A percentile compares a stretch with the other conserved stretches of the same genome.
Conservation (phyloP, 228 moss, liverwort and hornwort genomes). For the Sphagnum fallax region DNA sequence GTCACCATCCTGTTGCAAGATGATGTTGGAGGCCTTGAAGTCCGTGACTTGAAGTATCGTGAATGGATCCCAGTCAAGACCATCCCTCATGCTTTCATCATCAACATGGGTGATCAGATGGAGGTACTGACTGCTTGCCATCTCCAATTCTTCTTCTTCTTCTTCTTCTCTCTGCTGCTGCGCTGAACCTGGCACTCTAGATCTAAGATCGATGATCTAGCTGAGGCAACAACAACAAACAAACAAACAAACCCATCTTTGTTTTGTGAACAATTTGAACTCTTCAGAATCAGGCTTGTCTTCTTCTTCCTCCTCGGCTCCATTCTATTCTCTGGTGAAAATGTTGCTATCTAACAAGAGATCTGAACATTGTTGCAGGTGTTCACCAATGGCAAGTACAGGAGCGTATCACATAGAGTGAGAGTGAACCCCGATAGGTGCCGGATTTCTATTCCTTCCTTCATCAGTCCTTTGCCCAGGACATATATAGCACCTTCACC, state of each 20-base stretch:
- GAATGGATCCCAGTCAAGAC: conserved; percentile 2
- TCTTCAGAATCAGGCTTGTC: neutral
- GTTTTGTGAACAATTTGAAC: neutral
- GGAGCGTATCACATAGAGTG: conserved; percentile 83
- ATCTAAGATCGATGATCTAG: too few species aligned
- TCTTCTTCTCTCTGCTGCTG: neutral
- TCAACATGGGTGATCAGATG: conserved; percentile 3
- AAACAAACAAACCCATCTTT: neutral
- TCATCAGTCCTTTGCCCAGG: conserved; percentile 54
- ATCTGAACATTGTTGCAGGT: conserved; percentile 31
- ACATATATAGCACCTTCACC: neutral
- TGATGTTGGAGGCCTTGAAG: neutral
- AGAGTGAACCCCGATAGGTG: conserved; percentile 62
- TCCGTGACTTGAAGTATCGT: neutral
- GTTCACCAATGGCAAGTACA: conserved; percentile 84
- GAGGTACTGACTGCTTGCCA: conserved; percentile 3
- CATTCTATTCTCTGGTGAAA: too few species aligned
- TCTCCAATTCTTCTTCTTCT: too few species aligned
- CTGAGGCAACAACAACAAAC: too few species aligned
- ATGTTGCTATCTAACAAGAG: neutral
- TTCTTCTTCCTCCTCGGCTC: neutral
- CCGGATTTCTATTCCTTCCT: conserved; percentile 63
- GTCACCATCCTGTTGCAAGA: conserved; percentile 7
- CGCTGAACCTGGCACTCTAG: neutral
- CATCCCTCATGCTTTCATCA: neutral